Base-by-base conservation (phyloP, 2,329 filamentous ascomycete genomes). In the Thielaviopsis musarum region DNA sequence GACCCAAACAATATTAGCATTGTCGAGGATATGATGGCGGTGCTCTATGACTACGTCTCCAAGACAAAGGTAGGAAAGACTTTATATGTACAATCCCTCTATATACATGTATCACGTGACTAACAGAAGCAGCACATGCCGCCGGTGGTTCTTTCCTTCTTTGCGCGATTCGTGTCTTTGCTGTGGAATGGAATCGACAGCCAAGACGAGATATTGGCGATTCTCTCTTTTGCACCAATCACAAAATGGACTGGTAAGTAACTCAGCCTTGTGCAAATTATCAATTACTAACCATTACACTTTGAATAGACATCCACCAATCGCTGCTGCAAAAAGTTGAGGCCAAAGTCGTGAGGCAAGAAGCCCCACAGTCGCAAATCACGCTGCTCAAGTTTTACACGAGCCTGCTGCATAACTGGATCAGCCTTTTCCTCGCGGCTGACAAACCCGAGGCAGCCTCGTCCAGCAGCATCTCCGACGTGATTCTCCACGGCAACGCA, bases 301-400 rank as follows among this genome's bases (percentile, higher is more conserved):
- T 30, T 45, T 24, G 6, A 12, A 3, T 60, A 84, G 82, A 79
- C 53, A 68, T 83, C 2, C 73, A 77, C 59, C 51, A 66, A 26
- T 67, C 71, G n/a, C 70, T 78, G 13, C 74, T 84, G 21, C 66
- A 71, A 24, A 74, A 72, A 1, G 69, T 85, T 13, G 80, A 85
- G 65, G 68, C 69, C 0, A 72, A 71, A 22, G 66, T 82, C 0
- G 68, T 81, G 15, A 10, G 73, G 78, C 64, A 74, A 51, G 26
- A 76, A 51, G 73, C 72, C 0, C 61, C 74, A 0, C 66, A 73
- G 5, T 80, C 82, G 0, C 84, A 83, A 64, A 66, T 78, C 0
- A 73, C 73, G 2, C 71, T 94, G 2, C 75, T 93, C 2, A 69
- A 69, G 1, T 82, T 89, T 63, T 93, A 91, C 69, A 83, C 78